A percentile compares a stretch with the other conserved stretches of the same genome.
phyloP scores from a whole-genome alignment of 345 rosid genomes.

The Pelargonium nanum region DNA sequence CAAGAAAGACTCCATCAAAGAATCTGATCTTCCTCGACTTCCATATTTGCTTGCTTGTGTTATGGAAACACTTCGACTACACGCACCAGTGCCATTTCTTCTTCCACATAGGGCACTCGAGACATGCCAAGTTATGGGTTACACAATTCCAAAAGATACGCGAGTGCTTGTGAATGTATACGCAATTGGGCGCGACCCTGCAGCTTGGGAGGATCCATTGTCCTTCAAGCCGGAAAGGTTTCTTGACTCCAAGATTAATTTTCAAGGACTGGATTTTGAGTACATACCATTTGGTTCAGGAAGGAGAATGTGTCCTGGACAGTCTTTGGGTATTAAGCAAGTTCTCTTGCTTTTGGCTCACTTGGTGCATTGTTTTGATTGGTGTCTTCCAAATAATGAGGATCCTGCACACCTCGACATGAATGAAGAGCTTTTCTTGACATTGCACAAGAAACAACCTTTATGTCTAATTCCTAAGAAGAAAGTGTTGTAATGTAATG shows the following conservation, averaged over 20 bases:
- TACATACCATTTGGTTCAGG: too few relatives aligned
- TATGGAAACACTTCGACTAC: constrained; percentile 14
- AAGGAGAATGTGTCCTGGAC: constrained; percentile 14
- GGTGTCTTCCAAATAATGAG: too few relatives aligned
- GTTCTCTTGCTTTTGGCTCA: constrained; percentile 5
- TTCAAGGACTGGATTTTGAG: constrained; percentile 6
- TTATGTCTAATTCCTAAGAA: too few relatives aligned
- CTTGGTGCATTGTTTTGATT: constrained; percentile 9
- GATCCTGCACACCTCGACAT: too few relatives aligned
- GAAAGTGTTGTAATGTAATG: too few relatives aligned
- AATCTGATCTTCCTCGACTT: constrained; percentile 2
- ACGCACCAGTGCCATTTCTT: constrained; percentile 11
- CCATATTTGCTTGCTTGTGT: too few relatives aligned
- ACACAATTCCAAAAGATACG: constrained; percentile 9
- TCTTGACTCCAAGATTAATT: neutral
- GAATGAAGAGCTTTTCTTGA: too few relatives aligned
- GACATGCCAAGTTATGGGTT: constrained; percentile 13
- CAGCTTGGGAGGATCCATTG: constrained; percentile 10
- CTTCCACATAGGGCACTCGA: constrained; percentile 8
- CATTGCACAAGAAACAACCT: too few relatives aligned
- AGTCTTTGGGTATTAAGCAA: constrained; percentile 6
- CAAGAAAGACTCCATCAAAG: neutral
- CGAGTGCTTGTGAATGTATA: constrained; percentile 11
- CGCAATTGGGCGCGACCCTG: constrained; percentile 12
- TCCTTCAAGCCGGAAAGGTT: too few relatives aligned